Evolutionary conservation across 257 asterid species (phyloP), one percentile per base, ranked within the genome.

Genomic region (Agastache rugosa): DNA sequence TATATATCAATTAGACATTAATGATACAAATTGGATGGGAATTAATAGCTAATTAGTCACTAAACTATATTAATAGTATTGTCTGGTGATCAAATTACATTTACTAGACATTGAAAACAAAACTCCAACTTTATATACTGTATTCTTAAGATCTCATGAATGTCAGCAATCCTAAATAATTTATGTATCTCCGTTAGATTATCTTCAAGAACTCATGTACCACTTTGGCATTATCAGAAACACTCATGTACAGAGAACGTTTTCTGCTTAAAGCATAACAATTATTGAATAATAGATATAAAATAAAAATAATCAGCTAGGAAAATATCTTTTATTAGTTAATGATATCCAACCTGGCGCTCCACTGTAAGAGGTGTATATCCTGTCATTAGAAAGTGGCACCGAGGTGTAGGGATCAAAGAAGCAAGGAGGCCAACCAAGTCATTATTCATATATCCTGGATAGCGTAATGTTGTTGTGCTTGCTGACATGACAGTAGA

Each of bases 401-500:
- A 95, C 75, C 98, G 96, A 73, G 99, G 99, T 56, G 99, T 95
- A 14, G 99, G 99, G 82, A 95, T 90, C 87, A 95, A 80, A 50
- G 99, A 95, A 82, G 99, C 96, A 79, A 95, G 99, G 44, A 95
- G 98, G 78, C 99, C 99, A 79, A 95, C 99, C 86, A 95, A 90
- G 83, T 95, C 99, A 78, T 95, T 95, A 77, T 95, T 95, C 99
- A 95, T 95, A 78, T 95, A 95, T 78, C 99, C 99, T 47, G 98
- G 98, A 84, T 95, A 95, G 5, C 99, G 91, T 74, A 95, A 78
- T 16, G 99, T 95, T 34, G 99, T 95, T 41, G 99, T 95, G 83
- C 99, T 95, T 62, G 99, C 99, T 55, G 98, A 92, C 98, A 95
- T 95, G 66, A 95, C 99, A 60, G 99, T 95, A 65, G 99, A 95